Conservation (phyloP, 1,284 basidiomycete genomes). For the Moniliophthora roreri region DNA sequence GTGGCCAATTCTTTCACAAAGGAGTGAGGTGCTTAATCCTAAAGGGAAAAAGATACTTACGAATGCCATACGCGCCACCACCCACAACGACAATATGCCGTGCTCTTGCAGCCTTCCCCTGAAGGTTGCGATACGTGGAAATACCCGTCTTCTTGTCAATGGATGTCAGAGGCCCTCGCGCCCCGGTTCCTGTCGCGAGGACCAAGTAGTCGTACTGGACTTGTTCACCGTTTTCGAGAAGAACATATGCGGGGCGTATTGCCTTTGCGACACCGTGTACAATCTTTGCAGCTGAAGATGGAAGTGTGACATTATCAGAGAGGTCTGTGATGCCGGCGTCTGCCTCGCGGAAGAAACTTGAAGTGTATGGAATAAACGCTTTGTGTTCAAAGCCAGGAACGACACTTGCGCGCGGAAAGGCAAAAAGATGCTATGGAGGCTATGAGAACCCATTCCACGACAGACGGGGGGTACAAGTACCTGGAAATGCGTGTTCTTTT, state of each 20-base stretch:
- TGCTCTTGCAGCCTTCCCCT: slow-evolving; percentile 16
- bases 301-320: slow-evolving; percentile 2
- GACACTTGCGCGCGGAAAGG: slow-evolving; percentile 41
- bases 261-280: slow-evolving; percentile 22
- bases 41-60: slow-evolving; percentile 11
- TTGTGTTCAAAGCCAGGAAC: slow-evolving; percentile 39
- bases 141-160: slow-evolving; percentile 8
- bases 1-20: slow-evolving; percentile 33
- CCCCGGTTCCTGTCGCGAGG: slow-evolving; percentile 30
- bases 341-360: slow-evolving; percentile 21
- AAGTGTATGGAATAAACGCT: slow-evolving; percentile 43
- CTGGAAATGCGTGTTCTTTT: slow-evolving; percentile 44
- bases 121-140: slow-evolving; percentile 5
- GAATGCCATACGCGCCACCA: slow-evolving; percentile 22
- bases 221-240: slow-evolving; percentile 21
- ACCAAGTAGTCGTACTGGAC: slow-evolving; percentile 31
- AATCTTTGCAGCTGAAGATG: slow-evolving; percentile 22
- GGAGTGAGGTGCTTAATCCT: not conserved
- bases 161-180: not conserved
- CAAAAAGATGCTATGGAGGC: slow-evolving; percentile 28
- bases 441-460: too few relatives aligned
- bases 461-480: too few relatives aligned
- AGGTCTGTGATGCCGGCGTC: not conserved
- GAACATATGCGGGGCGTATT: slow-evolving; percentile 22
- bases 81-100: slow-evolving; percentile 18